Base-by-base conservation (phyloP, 1,284 basidiomycete genomes). In the Naganishia sp. region DNA sequence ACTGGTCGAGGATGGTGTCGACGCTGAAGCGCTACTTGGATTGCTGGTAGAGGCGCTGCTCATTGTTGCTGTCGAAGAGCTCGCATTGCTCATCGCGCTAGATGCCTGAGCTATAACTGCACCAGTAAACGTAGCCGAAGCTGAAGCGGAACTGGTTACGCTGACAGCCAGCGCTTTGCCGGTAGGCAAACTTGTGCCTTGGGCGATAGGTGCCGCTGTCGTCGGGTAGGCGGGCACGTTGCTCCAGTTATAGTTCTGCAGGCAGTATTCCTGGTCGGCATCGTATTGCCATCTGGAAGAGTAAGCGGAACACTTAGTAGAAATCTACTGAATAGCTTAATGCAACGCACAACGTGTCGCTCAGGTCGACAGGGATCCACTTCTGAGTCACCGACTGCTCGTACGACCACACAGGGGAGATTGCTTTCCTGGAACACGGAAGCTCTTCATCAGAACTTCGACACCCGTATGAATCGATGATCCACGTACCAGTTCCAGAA, bases 301-400 rank as follows among this genome's bases (percentile, higher is more conserved):
- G 15, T 21, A 7, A 21, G 45, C 25, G 6, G 21, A 31, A n/a
- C 21, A 50, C 9, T 44, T 11, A 31, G 43, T 33, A 42, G 36
- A 25, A 45, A 39, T 2, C 3, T 5, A 4, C 48, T 21, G 1
- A 23, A 21, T n/a, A 36, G 25, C 44, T 39, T 39, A 2, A 39
- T 39, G 4, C 6, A 13, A 45, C 72, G 61, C 63, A 74, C 72
- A 75, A 66, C 28, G 69, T 73, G 53, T 75, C 74, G 7, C 68
- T 67, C 5, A 73, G 70, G 57, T 75, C 73, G 23, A 69, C 67
- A 7, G 74, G 74, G 43, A 75, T 73, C 75, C 75, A 77, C 33
- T 70, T 70, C 48, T 77, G 75, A 4, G 74, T 68, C 15, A 71
- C 71, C 7, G 70, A 70, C 48, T 74, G 72, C 7, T 69, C 70